Evolutionary conservation across 805 yeast genomes (phyloP), one percentile per base, ranked within the genome.

Genomic region (Candida glaebosa): DNA sequence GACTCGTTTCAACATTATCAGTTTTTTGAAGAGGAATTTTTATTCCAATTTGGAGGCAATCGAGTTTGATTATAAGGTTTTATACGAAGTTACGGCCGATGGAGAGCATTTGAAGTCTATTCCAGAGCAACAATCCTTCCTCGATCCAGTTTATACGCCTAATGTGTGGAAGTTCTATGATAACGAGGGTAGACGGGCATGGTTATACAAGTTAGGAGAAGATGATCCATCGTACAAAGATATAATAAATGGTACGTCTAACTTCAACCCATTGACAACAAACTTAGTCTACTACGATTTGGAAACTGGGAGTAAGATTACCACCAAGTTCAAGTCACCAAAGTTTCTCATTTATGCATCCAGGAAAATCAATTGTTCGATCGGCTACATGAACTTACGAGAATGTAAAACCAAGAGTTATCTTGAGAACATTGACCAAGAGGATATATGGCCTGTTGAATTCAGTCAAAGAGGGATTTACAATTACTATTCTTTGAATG

Each of bases 161-260:
- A 60, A 56, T 40, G 54, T 65, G 1, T 78, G 82, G 82, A 75
- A 70, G 50, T 67, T 69, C 42, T 75, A 66, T 53, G 81, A 76
- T 49, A 73, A 77, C 42, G 81, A 79, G 49, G 95, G 95, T 3
- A 71, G 96, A 46, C 71, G 96, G 46, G 82, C 87, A 9, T 88
- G 96, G 96, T 58, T 88, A 14, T 83, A 80, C 59, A 78, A 74
- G 53, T 61, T 68, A 17, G 52, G 54, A 14, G 49, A 60, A 12
- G 35, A 45, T 1, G 67, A 65, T 40, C 60, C 66, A 2, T 60
- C 65, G 9, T 66, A 65, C 40, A 53, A 60, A 33, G 47, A 58
- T 17, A 55, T 65, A 22, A 28, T 61, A 16, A 52, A 51, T 36
- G 48, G 47, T 4, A 35, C 46, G 15, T 43, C 49, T 19, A 47